Percentiles rank a stretch among this genome's conserved stretches.
These are phyloP conservation scores for Camellia oleifera DNA, from an alignment of 179 eudicot genomes.

Conservation along the genomic window DNA sequence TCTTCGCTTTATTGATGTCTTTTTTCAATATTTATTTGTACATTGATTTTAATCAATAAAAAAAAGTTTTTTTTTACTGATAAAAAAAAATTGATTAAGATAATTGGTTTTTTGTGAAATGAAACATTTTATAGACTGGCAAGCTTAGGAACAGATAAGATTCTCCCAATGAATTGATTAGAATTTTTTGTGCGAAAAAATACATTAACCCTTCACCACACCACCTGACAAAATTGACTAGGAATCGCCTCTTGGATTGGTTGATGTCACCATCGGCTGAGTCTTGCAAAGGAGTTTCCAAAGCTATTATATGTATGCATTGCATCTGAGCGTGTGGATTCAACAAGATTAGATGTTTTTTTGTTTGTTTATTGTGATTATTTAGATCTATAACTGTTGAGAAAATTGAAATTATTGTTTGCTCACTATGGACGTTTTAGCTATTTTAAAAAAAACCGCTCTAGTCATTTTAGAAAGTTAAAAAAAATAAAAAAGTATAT, in stretches of 20 bases:
- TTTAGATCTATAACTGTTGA: neutral
- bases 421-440: too few relatives aligned
- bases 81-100: too few relatives aligned
- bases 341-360: neutral
- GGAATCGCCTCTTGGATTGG: neutral
- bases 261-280: neutral
- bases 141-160: neutral
- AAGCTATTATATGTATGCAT: neutral
- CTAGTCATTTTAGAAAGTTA: too few relatives aligned
- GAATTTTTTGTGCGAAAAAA: neutral
- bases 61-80: too few relatives aligned
- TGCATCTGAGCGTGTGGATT: neutral
- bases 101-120: neutral
- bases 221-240: neutral
- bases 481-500: too few relatives aligned
- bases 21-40: too few relatives aligned
- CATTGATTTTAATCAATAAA: too few relatives aligned
- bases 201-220: neutral
- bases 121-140: neutral
- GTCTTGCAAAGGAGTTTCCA: neutral
- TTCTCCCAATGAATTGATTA: neutral
- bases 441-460: too few relatives aligned
- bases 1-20: too few relatives aligned
- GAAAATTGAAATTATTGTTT: too few relatives aligned
- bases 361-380: neutral